Base-by-base conservation (phyloP, 176 grass and related monocot species). In the Triticum dicoccoides region DNA sequence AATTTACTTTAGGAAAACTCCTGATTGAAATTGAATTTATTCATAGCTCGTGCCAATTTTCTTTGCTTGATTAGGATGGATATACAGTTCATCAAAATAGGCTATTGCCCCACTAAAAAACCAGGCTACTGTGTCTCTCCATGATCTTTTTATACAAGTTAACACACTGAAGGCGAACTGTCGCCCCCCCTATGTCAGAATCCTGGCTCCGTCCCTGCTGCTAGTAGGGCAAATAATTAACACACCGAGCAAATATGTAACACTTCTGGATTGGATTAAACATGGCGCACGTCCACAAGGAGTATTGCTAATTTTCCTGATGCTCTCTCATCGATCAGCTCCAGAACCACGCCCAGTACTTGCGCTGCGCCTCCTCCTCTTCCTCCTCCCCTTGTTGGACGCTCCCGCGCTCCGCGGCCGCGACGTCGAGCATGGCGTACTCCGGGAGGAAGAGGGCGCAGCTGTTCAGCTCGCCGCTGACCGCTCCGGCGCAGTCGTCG, bases 391-490 rank as follows among this genome's bases (percentile, higher is more conserved):
- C 52, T 20, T 59, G 56, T 58, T n/a, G 63, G 3, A 37, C 6
- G 30, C 21, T n/a, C 47, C 29, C 27, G n/a, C 61, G 65, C 82
- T 84, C 82, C 37, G 29, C n/a, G 27, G 49, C 27, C 1, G 52
- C 32, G 39, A 30, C 39, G 73, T 13, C 56, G 13, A 86, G 80
- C 73, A 27, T 13, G 15, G 66, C 25, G 59, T 92, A 81, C 39
- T 89, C 29, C 4, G 88, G 35, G 32, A 90, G 86, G 80, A 79
- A 72, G 84, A 89, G 89, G 63, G 59, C 77, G 38, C 93, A 84
- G 32, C 69, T 78, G 15, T 21, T 44, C 23, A 88, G 86, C 11
- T 78, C 76, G 39, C 81, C 65, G 4, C 54, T 5, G 27, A 17
- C 69, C 24, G 78, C 24, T 37, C 27, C 78, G 32, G 77, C 63